A percentile compares a stretch with the other conserved stretches of the same genome.
Evolutionary conservation across 2,329 filamentous ascomycete genomes (phyloP).

Genomic region (Cladobotryum mycophilum): DNA sequence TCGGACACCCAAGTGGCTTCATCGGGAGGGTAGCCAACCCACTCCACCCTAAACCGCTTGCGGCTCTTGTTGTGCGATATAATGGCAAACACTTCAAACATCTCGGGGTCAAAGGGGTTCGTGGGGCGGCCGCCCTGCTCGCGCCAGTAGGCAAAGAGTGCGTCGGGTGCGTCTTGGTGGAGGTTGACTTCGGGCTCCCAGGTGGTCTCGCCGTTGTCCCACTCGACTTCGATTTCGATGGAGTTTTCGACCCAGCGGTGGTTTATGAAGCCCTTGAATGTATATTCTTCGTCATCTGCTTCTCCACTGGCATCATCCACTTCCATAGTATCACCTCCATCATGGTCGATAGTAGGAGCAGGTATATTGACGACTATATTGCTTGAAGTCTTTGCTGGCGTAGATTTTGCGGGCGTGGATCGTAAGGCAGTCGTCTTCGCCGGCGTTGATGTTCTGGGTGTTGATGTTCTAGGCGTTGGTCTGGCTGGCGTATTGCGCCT

Average conservation of each 20-base stretch:
- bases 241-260: conserved; percentile 25
- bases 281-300: conserved; percentile 9
- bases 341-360: not conserved
- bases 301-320: conserved; percentile 1
- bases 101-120: conserved; percentile 23
- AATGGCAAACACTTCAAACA: conserved; percentile 29
- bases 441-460: too few species aligned
- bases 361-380: not conserved
- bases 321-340: not conserved
- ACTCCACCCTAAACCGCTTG: conserved; percentile 28
- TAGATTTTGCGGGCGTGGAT: not conserved
- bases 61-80: conserved; percentile 24
- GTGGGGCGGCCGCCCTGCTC: conserved; percentile 24
- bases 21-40: conserved; percentile 26
- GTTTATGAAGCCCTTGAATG: conserved; percentile 18
- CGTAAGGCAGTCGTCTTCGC: too few species aligned
- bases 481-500: not conserved
- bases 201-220: conserved; percentile 23
- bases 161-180: conserved; percentile 26
- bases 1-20: conserved; percentile 27
- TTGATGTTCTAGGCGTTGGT: too few species aligned
- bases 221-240: conserved; percentile 27
- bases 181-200: conserved; percentile 30
- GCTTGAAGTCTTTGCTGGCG: not conserved
- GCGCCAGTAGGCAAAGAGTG: conserved; percentile 29